These are phyloP conservation scores for Trichoderma sp. DNA, from an alignment of 2,329 filamentous ascomycete genomes.

Conservation along the genomic window DNA sequence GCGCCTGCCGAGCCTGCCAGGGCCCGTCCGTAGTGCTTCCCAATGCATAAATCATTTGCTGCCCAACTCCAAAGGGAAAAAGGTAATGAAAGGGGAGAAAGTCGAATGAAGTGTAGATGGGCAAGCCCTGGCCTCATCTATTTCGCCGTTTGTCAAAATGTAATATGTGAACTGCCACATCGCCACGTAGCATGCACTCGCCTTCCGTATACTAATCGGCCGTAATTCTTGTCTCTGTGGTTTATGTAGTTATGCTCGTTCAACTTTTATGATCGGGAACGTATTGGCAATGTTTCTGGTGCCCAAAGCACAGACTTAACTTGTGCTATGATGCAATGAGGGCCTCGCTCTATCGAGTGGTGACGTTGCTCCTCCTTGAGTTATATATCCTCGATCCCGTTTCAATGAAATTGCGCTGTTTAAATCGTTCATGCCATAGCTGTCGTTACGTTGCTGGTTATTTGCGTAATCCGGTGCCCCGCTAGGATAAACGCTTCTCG, in stretches of 20 bases:
- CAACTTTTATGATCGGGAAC: not conserved
- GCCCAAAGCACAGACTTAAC: not conserved
- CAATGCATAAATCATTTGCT: slow-evolving; percentile 9
- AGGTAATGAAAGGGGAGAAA: not conserved
- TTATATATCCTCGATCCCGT: slow-evolving; percentile 15
- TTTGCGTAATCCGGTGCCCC: slow-evolving; percentile 32
- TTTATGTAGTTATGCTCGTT: not conserved
- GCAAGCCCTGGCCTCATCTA: not conserved
- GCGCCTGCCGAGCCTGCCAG: not conserved
- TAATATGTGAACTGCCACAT: not conserved
- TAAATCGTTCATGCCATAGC: slow-evolving; percentile 2
- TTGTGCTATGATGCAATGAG: not conserved
- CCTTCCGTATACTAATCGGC: not conserved
- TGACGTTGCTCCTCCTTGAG: not conserved
- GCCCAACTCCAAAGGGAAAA: not conserved
- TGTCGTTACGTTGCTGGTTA: slow-evolving; percentile 13
- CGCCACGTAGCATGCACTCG: not conserved
- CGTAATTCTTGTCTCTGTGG: not conserved
- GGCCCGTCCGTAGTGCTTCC: slow-evolving; percentile 4
- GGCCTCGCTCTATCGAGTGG: slow-evolving; percentile 1
- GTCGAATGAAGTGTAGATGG: not conserved
- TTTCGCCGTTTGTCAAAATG: not conserved
- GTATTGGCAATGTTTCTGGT: not conserved
- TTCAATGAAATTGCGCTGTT: not conserved
- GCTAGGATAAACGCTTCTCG: slow-evolving; percentile 47